These are phyloP conservation scores for Astrothelium subdiscretum DNA, from an alignment of 495 filamentous ascomycete species.

Conservation along the genomic window DNA sequence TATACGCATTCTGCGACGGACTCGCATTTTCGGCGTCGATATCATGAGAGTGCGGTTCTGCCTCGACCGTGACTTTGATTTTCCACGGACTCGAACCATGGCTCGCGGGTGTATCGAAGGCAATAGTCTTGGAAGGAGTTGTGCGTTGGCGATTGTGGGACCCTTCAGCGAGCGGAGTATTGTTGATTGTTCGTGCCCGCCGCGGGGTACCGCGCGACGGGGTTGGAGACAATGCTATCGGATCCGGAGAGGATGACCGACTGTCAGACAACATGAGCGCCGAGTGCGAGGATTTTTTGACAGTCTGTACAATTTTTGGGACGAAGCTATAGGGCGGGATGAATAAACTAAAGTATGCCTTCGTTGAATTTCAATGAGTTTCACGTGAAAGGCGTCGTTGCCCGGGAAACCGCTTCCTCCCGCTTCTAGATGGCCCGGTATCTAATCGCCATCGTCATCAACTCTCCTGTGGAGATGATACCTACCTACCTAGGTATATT, in stretches of 20 bases:
- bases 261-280: not conserved
- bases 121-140: constrained; percentile 28
- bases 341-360: not conserved
- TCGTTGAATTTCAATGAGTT: not conserved
- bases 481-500: no score
- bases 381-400: not conserved
- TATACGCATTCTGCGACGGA: constrained; percentile 14
- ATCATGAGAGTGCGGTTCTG: constrained; percentile 22
- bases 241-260: not conserved
- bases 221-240: not conserved
- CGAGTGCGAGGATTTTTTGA: not conserved
- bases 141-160: constrained; percentile 1
- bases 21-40: constrained; percentile 12
- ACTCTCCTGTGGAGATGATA: no score
- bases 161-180: not conserved
- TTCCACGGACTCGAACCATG: constrained; percentile 25
- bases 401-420: not conserved
- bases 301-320: not conserved
- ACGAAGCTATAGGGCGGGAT: not conserved
- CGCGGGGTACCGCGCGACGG: not conserved
- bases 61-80: constrained; percentile 32
- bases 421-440: no score
- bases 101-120: constrained; percentile 18
- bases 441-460: no score
- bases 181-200: not conserved